Evolutionary conservation across 2,329 filamentous ascomycete genomes (phyloP).

Genomic region (Tolypocladium sp.): DNA sequence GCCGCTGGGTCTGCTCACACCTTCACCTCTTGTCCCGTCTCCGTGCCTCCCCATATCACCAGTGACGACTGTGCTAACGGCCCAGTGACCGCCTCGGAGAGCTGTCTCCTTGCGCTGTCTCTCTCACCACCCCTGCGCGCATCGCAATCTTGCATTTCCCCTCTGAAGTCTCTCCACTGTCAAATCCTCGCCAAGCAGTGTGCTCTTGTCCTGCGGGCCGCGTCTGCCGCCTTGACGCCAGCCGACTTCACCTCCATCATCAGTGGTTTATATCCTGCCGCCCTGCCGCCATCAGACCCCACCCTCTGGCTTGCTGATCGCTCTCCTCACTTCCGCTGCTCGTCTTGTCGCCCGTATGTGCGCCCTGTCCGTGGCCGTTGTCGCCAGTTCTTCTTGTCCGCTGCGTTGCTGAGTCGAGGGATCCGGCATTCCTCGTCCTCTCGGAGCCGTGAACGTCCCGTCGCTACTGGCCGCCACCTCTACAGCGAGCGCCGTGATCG

Average conservation of each 20-base stretch:
- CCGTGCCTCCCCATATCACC: constrained; percentile 1
- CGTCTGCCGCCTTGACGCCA: constrained; percentile 5
- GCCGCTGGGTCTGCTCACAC: constrained; percentile 27
- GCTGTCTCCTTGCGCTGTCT: background rate
- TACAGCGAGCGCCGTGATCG: background rate
- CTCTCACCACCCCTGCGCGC: background rate
- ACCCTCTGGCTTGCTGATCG: background rate
- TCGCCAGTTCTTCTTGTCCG: background rate
- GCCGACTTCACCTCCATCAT: constrained; percentile 12
- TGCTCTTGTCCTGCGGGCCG: background rate
- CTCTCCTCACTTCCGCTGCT: background rate
- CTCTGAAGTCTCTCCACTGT: constrained; percentile 1
- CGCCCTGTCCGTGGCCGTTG: background rate
- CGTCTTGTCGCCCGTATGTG: background rate
- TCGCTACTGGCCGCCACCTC: background rate
- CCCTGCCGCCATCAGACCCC: background rate
- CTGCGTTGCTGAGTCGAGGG: background rate
- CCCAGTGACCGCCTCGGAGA: background rate
- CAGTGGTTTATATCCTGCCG: constrained; percentile 3
- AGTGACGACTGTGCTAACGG: background rate
- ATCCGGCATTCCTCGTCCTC: background rate
- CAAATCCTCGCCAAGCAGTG: background rate
- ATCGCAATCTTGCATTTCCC: constrained; percentile 16
- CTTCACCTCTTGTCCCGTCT: constrained; percentile 8
- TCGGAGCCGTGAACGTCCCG: background rate